Evolutionary conservation across 2,329 filamentous ascomycete genomes (phyloP), one percentile per base, ranked within the genome.

Genomic region (Botrytis medusae): DNA sequence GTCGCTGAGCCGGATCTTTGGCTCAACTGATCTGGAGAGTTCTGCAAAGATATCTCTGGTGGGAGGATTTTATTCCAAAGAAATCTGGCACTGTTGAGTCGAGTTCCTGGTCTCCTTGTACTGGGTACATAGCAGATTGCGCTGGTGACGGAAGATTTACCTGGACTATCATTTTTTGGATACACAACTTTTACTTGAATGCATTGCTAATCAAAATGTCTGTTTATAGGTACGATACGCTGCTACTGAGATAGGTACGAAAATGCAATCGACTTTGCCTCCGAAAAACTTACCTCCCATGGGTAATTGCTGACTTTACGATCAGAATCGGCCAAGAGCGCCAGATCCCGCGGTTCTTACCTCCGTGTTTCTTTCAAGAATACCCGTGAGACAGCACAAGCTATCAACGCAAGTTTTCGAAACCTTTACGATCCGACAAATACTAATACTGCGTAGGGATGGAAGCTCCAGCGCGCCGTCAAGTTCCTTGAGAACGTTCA

Each of bases 321-420:
- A 40, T 48, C 37, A 72, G 44, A 61, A 54, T 62, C 68, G 51
- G 89, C 91, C 82, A 98, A 97, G 91, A 97, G 93, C 88, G 96
- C 96, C 86, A 94, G 95, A 89, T 93, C 95, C 84, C 95, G 96
- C 87, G 96, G 97, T 87, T 94, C 95, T 85, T 99, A 98, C 90
- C 93, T 99, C 83, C 94, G 96, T 85, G 95, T 98, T 82, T 97
- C 93, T 82, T 75, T 72, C 72, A 99, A 99, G 92, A 99, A 99
- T 92, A 99, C 96, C 85, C 94, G 96, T 84, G 97, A 99, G 90
- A 98, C 95, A 80, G 96, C 97, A 79, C 96, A 98, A 90, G 95
- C 95, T 83, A 97, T 99, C 91, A 98, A 96, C 88, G 76, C 74
- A 34, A 34, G 64, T 67, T 34, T 32, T 20, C 20, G 14, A 46